Base-by-base conservation (phyloP, 2,329 filamentous ascomycete genomes). In the Stylonectria norvegica region DNA sequence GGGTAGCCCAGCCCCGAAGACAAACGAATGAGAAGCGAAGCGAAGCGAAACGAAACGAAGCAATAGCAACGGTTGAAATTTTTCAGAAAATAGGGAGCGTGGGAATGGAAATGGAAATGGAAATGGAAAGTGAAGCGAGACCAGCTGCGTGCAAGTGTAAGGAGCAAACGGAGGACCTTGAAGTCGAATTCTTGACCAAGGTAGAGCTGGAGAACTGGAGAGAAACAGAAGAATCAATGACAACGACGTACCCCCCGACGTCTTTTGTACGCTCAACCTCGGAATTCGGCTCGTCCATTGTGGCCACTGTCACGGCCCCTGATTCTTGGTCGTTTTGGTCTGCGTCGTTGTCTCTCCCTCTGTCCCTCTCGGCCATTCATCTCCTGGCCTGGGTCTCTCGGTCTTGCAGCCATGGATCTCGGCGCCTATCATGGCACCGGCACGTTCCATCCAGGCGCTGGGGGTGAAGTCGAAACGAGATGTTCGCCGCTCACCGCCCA, bases 141-240 rank as follows among this genome's bases (percentile, higher is more conserved):
- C 45, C 49, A 47, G 42, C 36, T 38, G 45, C 48, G 29, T 42
- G n/a, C n/a, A n/a, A n/a, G n/a, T n/a, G n/a, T n/a, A n/a, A n/a
- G n/a, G n/a, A n/a, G n/a, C n/a, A n/a, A n/a, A n/a, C n/a, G n/a
- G n/a, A n/a, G n/a, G n/a, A n/a, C n/a, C n/a, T n/a, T n/a, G n/a
- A n/a, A n/a, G n/a, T n/a, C n/a, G n/a, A n/a, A n/a, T n/a, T n/a
- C n/a, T n/a, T 52, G 47, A 32, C 38, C 50, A 52, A 49, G 42
- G 36, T 33, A 31, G 16, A 36, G 25, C n/a, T 12, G 32, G 25
- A 19, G 10, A 29, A 29, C 33, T 22, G n/a, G 17, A 20, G 15
- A 22, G 29, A 25, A 47, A 33, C 25, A 36, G 20, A 42, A 28
- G 39, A 30, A n/a, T n/a, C n/a, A n/a, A n/a, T n/a, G n/a, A n/a